Evolutionary conservation across 1,284 basidiomycete genomes (phyloP), one percentile per base, ranked within the genome.

Genomic region (Tremellales sp.): DNA sequence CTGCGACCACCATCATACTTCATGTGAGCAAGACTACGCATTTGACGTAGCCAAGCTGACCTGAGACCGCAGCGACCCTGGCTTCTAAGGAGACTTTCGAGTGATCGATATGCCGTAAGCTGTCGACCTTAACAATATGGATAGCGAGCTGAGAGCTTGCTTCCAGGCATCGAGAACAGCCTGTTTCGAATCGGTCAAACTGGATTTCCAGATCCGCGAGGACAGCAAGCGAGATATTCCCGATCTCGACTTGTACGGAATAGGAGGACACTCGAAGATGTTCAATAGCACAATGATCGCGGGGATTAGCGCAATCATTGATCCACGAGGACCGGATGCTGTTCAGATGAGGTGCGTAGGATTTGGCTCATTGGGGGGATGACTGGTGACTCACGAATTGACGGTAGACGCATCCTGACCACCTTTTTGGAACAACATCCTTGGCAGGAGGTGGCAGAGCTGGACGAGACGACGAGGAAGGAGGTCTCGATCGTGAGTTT

Each of bases 261-360:
- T 59, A 14, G 64, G 64, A 12, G 63, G 65, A 9, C 67, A 69
- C 46, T 69, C 67, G 51, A 68, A 63, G 40, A 71, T 69, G 66
- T 71, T 71, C 59, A 69, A 69, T 53, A 66, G 64, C 24, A 70
- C 70, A 2, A 73, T 73, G 71, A 72, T 73, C 40, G 71, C 71
- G 14, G 71, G 71, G 26, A 73, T 73, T 7, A 66, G 62, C 8
- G 71, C 71, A 9, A 73, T 73, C 47, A 70, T 73, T 40, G 68
- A 71, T 47, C 71, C 71, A 5, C 52, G 66, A n/a, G 67, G 69
- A 25, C 47, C 60, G 2, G 69, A 71, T 47, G 54, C 61, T 2
- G 67, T 68, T 43, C 61, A 66, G 40, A 71, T 71, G 69, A 59
- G 68, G 48, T 53, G 14, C n/a, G 48, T 43, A 26, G 9, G 7